Evolutionary conservation across 371 early-diverging fungal genomes (phyloP).

Genomic region (Rhizopus delemar): DNA sequence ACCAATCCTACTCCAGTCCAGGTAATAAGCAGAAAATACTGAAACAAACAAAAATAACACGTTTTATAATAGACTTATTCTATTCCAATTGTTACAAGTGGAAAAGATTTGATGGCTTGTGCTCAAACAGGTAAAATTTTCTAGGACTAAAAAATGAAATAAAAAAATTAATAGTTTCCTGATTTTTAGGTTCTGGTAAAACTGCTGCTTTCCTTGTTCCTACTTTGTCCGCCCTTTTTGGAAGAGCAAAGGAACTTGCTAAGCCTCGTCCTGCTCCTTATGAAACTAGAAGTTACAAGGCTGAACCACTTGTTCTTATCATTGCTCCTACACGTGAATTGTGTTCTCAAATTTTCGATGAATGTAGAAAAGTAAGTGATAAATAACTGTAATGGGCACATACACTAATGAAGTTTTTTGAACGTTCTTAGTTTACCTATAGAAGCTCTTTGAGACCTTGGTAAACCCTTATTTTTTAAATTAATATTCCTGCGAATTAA

Average conservation of each 20-base stretch:
- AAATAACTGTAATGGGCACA: neutral
- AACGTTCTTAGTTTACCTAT: conserved; percentile 36
- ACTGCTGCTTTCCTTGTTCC: conserved; percentile 75
- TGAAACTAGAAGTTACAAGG: conserved; percentile 30
- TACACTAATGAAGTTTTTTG: no score
- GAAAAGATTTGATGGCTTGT: conserved; percentile 76
- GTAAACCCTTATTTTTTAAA: conserved; percentile 23
- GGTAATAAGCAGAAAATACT: conserved; percentile 20
- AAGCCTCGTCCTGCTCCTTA: conserved; percentile 32
- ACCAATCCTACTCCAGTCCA: conserved; percentile 72
- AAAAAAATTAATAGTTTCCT: neutral
- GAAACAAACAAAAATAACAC: neutral
- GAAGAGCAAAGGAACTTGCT: conserved; percentile 25
- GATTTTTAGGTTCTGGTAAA: conserved; percentile 63
- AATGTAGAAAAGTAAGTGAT: conserved; percentile 37
- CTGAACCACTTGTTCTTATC: conserved; percentile 39
- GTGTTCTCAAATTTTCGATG: conserved; percentile 50
- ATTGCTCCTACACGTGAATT: conserved; percentile 51
- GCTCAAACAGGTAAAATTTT: conserved; percentile 73
- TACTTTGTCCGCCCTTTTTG: conserved; percentile 42
- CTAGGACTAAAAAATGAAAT: no score
- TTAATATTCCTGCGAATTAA: neutral
- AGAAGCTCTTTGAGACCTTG: conserved; percentile 51
- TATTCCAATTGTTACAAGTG: conserved; percentile 64
- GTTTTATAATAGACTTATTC: conserved; percentile 50